phyloP scores from a whole-genome alignment of 306 rosid species.

The Prunus campanulata region DNA sequence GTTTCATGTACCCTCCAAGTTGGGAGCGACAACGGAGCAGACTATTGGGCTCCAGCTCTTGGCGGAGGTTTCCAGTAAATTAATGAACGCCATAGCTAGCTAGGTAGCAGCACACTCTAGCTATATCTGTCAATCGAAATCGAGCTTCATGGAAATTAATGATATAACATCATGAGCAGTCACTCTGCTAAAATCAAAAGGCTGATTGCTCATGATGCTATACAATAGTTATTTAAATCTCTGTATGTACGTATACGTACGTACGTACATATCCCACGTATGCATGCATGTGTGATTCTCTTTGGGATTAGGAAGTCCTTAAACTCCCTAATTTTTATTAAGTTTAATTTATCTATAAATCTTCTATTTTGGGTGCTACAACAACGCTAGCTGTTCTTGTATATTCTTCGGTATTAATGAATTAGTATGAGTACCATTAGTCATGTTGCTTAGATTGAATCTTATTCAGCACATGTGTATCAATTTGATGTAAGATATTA shows the following conservation, averaged over 20 bases:
- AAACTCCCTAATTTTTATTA: slow-evolving; percentile 5
- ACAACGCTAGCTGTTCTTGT: slow-evolving; percentile 18
- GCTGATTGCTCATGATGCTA: slow-evolving; percentile 99
- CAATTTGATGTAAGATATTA: slow-evolving; percentile 1
- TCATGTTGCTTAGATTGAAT: slow-evolving; percentile 15
- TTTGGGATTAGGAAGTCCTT: slow-evolving; percentile 22
- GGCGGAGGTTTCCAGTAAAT: slow-evolving; percentile 66
- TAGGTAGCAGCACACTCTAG: slow-evolving; percentile 25
- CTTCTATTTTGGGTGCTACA: slow-evolving; percentile 10
- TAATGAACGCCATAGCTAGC: neutral
- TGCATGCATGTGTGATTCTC: slow-evolving; percentile 12
- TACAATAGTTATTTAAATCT: slow-evolving; percentile 31
- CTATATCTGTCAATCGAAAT: neutral
- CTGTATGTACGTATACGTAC: neutral
- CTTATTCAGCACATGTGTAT: neutral
- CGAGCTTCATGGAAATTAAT: slow-evolving; percentile 42
- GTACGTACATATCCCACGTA: neutral
- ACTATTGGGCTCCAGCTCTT: slow-evolving; percentile 94
- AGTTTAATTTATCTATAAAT: slow-evolving; percentile 9
- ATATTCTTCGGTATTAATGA: slow-evolving; percentile 17
- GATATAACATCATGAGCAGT: slow-evolving; percentile 99
- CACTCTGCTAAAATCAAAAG: slow-evolving; percentile 83
- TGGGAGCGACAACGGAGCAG: slow-evolving; percentile 96
- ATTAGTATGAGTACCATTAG: slow-evolving; percentile 1
- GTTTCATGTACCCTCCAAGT: slow-evolving; percentile 94